Evolutionary conservation across 2,329 filamentous ascomycete genomes (phyloP).

Genomic region (Paecilomyces sp.): DNA sequence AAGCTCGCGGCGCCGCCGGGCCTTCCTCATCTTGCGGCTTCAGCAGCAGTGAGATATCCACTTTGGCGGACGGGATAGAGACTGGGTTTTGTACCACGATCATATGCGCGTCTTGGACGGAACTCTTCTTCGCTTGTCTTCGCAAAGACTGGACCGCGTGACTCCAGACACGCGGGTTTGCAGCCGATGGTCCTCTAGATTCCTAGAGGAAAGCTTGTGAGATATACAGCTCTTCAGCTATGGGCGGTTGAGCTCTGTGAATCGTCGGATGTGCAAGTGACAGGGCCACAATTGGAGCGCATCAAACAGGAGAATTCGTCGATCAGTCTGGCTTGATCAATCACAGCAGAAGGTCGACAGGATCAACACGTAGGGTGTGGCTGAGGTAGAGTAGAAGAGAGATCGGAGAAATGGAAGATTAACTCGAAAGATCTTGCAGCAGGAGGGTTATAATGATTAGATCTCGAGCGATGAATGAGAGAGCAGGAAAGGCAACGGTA

Average conservation of each 20-base stretch:
- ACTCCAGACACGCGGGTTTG: background rate
- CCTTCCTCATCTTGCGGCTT: constrained; percentile 49
- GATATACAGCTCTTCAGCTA: background rate
- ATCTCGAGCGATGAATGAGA: background rate
- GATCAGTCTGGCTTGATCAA: background rate
- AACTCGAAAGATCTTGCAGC: background rate
- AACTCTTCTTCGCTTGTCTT: background rate
- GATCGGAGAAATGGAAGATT: background rate
- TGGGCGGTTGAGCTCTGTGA: background rate
- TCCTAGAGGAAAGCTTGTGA: background rate
- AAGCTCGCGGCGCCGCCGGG: constrained; percentile 18
- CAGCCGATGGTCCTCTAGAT: background rate
- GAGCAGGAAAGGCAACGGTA: background rate
- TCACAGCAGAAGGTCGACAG: background rate
- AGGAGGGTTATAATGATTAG: background rate
- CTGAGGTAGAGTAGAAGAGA: background rate
- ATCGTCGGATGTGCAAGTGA: background rate
- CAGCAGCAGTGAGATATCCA: constrained; percentile 92
- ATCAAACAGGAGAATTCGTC: background rate
- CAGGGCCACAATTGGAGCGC: background rate
- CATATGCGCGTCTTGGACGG: constrained; percentile 31
- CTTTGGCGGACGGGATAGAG: constrained; percentile 53
- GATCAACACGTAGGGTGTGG: background rate
- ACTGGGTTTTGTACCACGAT: constrained; percentile 34
- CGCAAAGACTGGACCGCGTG: background rate